Evolutionary conservation across 2,329 filamentous ascomycete species (phyloP), one percentile per base, ranked within the genome.

Genomic region (Cercospora zeae-maydis): DNA sequence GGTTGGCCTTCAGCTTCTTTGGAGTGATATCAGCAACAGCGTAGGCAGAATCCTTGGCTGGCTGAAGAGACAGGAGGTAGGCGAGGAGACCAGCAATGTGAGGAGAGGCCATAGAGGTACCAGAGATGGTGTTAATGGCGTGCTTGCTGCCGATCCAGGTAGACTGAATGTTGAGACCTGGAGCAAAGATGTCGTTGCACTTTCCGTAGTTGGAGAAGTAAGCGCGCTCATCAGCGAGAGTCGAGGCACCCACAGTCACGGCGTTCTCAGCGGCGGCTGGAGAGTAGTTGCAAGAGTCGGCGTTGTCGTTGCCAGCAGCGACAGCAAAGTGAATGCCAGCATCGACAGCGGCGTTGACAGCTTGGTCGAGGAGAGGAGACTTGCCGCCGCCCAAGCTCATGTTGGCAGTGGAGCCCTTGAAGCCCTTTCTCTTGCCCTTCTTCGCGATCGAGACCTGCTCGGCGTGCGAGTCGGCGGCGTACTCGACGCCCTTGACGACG

Each of bases 141-240:
- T 93, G 88, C 80, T 95, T 90, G 86, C 89, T 93, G 77, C 96
- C 95, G 74, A 96, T 96, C 95, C 95, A 99, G 78, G 95, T 98
- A 69, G 95, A 99, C 73, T 91, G 86, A 74, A 99, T 96, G 88
- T 92, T 96, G 74, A 97, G 85, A 64, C 67, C 67, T 65, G 95
- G 95, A 67, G 93, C 95, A 75, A 99, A 99, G 84, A 99, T 96
- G 81, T 99, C 95, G 78, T 93, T 96, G 86, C 95, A 99, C 85
- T 93, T 95, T 79, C 95, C 95, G 80, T 88, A 98, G 90, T 99
- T 99, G 87, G 96, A 99, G 88, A 99, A 99, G 87, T 98, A 99
- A 69, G 95, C 95, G 81, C 95, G 93, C 84, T 92, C 91, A 77
- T 99, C 95, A 74, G 89, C 87, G 64, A 99, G 86, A 71, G 91